A percentile compares a stretch with the other conserved stretches of the same genome.
Evolutionary conservation across 768 basidiomycete species (phyloP).

Genomic region (Lactifluus volemus): DNA sequence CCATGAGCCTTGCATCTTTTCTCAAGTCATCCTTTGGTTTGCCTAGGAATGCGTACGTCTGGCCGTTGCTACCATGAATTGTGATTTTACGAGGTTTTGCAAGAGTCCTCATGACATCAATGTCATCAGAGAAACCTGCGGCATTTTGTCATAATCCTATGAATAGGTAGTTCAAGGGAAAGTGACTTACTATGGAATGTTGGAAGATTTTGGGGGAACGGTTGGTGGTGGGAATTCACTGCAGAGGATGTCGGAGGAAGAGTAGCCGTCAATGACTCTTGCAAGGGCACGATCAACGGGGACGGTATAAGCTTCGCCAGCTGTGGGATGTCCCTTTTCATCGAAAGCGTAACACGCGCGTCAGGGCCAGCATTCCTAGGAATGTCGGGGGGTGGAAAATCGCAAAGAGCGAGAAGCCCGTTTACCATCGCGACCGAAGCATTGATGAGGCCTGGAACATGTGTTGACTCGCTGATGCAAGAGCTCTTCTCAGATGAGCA

Average conservation of each 20-base stretch:
- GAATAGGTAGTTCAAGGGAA: not conserved
- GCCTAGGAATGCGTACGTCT: slow-evolving; percentile 82
- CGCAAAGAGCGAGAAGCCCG: slow-evolving; percentile 59
- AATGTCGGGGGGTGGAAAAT: slow-evolving; percentile 36
- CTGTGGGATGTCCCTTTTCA: slow-evolving; percentile 45
- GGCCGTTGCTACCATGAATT: slow-evolving; percentile 74
- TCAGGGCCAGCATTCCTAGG: slow-evolving; percentile 20
- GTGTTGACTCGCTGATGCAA: slow-evolving; percentile 38
- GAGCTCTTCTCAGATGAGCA: slow-evolving; percentile 31
- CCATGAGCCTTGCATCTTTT: slow-evolving; percentile 97
- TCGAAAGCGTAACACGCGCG: slow-evolving; percentile 32
- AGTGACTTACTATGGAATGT: slow-evolving; percentile 56
- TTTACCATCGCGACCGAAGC: slow-evolving; percentile 56
- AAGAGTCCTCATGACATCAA: slow-evolving; percentile 87
- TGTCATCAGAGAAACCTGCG: slow-evolving; percentile 69
- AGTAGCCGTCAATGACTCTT: slow-evolving; percentile 83
- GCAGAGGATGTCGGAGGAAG: slow-evolving; percentile 64
- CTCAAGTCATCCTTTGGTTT: slow-evolving; percentile 97
- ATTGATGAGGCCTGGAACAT: slow-evolving; percentile 34
- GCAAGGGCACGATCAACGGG: slow-evolving; percentile 78
- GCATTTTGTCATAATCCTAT: not conserved
- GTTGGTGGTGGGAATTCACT: slow-evolving; percentile 56
- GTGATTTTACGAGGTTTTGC: slow-evolving; percentile 88
- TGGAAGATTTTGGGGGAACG: slow-evolving; percentile 71
- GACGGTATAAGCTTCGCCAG: slow-evolving; percentile 52